Evolutionary conservation across 2,329 filamentous ascomycete genomes (phyloP).

Genomic region (Paracorniculantispora psalliotae): DNA sequence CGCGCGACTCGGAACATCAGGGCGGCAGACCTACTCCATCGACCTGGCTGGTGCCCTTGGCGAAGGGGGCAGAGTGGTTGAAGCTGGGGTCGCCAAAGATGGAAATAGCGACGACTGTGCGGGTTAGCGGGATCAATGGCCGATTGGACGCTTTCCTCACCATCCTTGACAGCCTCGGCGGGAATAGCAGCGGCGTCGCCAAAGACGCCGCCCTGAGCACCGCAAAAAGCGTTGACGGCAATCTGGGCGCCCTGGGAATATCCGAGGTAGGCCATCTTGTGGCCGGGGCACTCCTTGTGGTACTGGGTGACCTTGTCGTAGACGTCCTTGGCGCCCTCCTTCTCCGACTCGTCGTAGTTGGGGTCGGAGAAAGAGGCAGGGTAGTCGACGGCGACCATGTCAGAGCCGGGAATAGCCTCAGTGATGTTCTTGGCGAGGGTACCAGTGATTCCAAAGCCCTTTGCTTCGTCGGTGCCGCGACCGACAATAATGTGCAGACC

Average conservation of each 20-base stretch:
- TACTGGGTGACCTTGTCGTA: conserved; percentile 28
- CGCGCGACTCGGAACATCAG: no score
- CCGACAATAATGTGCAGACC: conserved; percentile 37
- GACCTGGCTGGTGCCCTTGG: conserved; percentile 31
- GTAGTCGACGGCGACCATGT: conserved; percentile 32
- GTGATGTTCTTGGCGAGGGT: conserved; percentile 29
- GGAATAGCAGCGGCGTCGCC: conserved; percentile 23
- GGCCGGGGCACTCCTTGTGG: conserved; percentile 30
- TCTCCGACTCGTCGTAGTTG: conserved; percentile 31
- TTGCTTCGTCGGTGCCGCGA: conserved; percentile 32
- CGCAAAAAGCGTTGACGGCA: conserved; percentile 33
- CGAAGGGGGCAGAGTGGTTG: conserved; percentile 30
- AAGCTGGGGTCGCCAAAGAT: conserved; percentile 39
- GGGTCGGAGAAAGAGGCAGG: conserved; percentile 31
- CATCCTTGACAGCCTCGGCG: conserved; percentile 24
- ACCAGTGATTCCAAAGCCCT: conserved; percentile 31
- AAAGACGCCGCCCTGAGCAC: conserved; percentile 26
- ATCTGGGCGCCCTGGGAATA: conserved; percentile 42
- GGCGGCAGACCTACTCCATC: conserved; percentile 36
- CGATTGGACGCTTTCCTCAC: conserved; percentile 21
- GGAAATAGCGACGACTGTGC: conserved; percentile 34
- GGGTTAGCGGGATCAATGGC: conserved; percentile 14
- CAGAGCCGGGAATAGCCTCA: conserved; percentile 29
- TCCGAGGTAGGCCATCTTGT: conserved; percentile 36
- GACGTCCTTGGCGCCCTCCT: conserved; percentile 28